These are phyloP conservation scores for Plasmopara halstedii DNA, from an alignment of 352 stramenopile genomes.

Conservation along the genomic window DNA sequence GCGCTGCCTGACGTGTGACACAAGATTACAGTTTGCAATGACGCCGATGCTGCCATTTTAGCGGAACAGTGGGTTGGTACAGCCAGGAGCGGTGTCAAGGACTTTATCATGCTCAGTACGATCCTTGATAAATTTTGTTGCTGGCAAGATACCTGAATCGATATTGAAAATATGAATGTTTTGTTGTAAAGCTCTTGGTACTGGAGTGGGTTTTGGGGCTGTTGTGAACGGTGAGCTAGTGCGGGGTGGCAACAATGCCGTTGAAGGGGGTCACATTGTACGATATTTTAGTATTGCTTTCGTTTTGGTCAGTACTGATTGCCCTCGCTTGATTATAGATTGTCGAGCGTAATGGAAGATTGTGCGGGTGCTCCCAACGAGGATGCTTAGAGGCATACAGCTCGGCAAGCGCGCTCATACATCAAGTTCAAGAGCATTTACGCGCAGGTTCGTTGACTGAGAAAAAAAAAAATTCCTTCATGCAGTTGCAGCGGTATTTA, in stretches of 20 bases:
- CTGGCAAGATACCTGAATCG: too few species aligned
- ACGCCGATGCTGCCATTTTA: conserved; percentile 73
- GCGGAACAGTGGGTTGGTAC: conserved; percentile 76
- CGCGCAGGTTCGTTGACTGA: conserved; percentile 29
- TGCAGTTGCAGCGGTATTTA: background rate
- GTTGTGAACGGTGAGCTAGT: conserved; percentile 61
- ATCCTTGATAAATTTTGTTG: background rate
- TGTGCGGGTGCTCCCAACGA: conserved; percentile 63
- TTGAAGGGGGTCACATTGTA: conserved; percentile 80
- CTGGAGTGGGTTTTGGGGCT: conserved; percentile 60
- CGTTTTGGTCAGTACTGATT: background rate
- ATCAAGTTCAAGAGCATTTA: conserved; percentile 55
- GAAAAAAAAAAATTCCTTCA: background rate
- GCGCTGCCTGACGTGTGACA: background rate
- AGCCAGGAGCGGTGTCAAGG: conserved; percentile 44
- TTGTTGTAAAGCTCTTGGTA: conserved; percentile 48
- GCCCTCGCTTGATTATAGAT: conserved; percentile 36
- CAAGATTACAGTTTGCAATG: conserved; percentile 58
- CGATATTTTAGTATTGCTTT: background rate
- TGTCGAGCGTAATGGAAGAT: conserved; percentile 69
- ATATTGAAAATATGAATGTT: background rate
- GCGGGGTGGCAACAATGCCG: conserved; percentile 51
- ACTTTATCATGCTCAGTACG: conserved; percentile 84
- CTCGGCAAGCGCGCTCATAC: conserved; percentile 57
- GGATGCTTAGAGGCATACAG: conserved; percentile 77